A percentile compares a stretch with the other conserved stretches of the same genome.
Evolutionary conservation across 2,329 filamentous ascomycete genomes (phyloP).

Genomic region (Gaeumannomyces tritici): DNA sequence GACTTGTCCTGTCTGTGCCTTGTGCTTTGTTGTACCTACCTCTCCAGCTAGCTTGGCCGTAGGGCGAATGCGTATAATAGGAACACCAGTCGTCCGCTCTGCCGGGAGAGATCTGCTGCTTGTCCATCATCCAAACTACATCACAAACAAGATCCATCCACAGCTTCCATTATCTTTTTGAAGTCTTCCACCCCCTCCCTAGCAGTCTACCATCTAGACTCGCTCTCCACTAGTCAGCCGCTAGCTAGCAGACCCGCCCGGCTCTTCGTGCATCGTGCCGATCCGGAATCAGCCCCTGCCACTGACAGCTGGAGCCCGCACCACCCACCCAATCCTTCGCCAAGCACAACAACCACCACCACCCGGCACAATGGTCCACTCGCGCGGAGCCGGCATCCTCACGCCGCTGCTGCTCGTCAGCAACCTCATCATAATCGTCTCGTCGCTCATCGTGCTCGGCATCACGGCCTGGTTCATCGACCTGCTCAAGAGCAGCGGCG

Average conservation of each 20-base stretch:
- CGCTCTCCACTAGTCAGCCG: too few relatives aligned
- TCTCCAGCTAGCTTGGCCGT: not conserved
- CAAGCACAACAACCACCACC: too few relatives aligned
- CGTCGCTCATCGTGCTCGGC: not conserved
- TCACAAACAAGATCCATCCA: not conserved
- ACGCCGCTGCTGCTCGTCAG: not conserved
- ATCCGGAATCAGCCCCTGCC: not conserved
- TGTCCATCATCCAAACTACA: not conserved
- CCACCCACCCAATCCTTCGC: not conserved
- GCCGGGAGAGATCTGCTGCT: not conserved
- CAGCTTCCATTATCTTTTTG: not conserved
- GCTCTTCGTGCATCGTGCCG: too few relatives aligned
- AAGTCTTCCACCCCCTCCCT: too few relatives aligned
- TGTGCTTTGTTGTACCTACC: too few relatives aligned
- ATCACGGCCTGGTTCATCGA: slow-evolving; percentile 3
- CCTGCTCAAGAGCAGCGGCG: not conserved
- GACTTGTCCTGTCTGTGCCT: not conserved
- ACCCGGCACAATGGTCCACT: not conserved
- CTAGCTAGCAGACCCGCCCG: too few relatives aligned
- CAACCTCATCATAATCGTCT: not conserved
- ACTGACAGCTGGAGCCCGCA: too few relatives aligned
- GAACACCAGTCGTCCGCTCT: not conserved
- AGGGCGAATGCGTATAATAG: not conserved
- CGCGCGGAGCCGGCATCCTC: not conserved
- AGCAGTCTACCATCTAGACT: too few relatives aligned